phyloP scores from a whole-genome alignment of 1,284 basidiomycete genomes.

The Ganoderma resinaceum region DNA sequence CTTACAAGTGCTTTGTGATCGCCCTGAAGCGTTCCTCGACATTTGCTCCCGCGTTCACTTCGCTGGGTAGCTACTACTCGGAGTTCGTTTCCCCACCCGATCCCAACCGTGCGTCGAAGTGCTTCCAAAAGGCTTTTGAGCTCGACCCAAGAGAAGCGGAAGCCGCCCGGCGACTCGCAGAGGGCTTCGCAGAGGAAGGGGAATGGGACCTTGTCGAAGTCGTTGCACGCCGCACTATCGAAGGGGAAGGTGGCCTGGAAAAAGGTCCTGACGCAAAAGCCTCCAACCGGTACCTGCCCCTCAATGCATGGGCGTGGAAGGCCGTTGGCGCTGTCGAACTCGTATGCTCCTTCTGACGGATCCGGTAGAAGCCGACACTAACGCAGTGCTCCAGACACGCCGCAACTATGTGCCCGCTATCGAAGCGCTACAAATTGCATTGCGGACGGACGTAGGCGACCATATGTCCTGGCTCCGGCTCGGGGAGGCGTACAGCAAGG shows the following conservation, averaged over 20 bases:
- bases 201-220: constrained; percentile 98
- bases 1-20: constrained; percentile 84
- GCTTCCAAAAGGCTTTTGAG: constrained; percentile 99
- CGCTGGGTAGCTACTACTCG: constrained; percentile 91
- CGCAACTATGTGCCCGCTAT: constrained; percentile 83
- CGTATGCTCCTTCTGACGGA: constrained; percentile 54
- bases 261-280: constrained; percentile 60
- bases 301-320: constrained; percentile 98
- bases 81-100: constrained; percentile 80
- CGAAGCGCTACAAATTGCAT: constrained; percentile 86
- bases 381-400: constrained; percentile 59
- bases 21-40: constrained; percentile 80
- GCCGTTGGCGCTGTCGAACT: constrained; percentile 94
- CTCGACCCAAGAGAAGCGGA: constrained; percentile 89
- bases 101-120: constrained; percentile 87
- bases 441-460: constrained; percentile 85
- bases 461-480: constrained; percentile 87
- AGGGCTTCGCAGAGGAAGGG: constrained; percentile 90
- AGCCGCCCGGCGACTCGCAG: constrained; percentile 85
- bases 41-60: constrained; percentile 93
- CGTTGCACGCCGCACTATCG: constrained; percentile 90
- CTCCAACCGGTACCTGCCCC: constrained; percentile 67
- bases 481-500: constrained; percentile 90
- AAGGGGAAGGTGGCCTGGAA: constrained; percentile 86
- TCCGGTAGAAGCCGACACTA: not conserved